Conservation (phyloP, 2,329 filamentous ascomycete species). For the Penicillium oxalicum region DNA sequence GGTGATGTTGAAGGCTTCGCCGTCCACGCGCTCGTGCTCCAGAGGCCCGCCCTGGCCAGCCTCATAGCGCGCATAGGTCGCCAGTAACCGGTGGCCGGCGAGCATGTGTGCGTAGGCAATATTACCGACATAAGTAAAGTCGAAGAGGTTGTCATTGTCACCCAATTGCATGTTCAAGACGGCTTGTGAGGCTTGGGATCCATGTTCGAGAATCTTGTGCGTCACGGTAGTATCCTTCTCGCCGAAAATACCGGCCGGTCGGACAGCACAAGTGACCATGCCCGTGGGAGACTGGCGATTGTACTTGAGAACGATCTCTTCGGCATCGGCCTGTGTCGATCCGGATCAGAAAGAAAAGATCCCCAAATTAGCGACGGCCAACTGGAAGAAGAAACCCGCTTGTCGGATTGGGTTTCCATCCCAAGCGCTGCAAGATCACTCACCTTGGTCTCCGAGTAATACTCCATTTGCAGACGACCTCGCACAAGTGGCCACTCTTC, state of each 20-base stretch:
- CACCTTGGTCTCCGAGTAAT: constrained; percentile 89
- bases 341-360: background rate
- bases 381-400: no score
- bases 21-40: constrained; percentile 69
- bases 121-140: constrained; percentile 65
- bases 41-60: constrained; percentile 53
- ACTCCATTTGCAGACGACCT: constrained; percentile 65
- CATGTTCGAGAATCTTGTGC: constrained; percentile 66
- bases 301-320: constrained; percentile 70
- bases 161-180: constrained; percentile 78
- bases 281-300: constrained; percentile 55
- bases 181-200: constrained; percentile 49
- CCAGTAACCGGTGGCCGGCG: constrained; percentile 66
- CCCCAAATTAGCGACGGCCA: no score
- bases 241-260: constrained; percentile 85
- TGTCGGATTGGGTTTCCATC: no score
- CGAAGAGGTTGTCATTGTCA: constrained; percentile 62
- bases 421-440: constrained; percentile 3
- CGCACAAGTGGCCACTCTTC: constrained; percentile 74
- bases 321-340: constrained; percentile 60
- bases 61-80: constrained; percentile 45
- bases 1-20: constrained; percentile 83
- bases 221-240: constrained; percentile 77
- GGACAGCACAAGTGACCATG: constrained; percentile 73
- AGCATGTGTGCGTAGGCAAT: constrained; percentile 76